Evolutionary conservation across 148 eudicot genomes (phyloP).

Genomic region (Pouteria glomerata): DNA sequence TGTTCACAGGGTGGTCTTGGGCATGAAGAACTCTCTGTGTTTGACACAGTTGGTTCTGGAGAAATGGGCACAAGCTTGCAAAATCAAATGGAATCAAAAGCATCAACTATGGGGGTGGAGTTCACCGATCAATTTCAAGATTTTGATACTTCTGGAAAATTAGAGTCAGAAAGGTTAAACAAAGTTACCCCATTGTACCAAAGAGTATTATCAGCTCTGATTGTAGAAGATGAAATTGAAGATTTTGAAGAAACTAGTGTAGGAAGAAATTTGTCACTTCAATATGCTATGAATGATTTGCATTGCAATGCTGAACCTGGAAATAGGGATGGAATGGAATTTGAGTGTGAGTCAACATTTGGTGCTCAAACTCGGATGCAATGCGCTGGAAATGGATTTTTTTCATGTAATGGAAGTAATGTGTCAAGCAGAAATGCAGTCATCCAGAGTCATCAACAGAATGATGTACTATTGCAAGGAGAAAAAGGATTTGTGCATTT

Average conservation of each 20-base stretch:
- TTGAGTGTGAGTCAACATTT: constrained; percentile 20
- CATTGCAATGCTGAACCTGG: constrained; percentile 13
- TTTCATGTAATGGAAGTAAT: constrained; percentile 54
- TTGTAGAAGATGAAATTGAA: constrained; percentile 71
- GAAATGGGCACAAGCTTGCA: constrained; percentile 29
- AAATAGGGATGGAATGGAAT: constrained; percentile 19
- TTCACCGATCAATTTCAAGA: constrained; percentile 38
- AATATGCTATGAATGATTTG: constrained; percentile 27
- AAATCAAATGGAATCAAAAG: constrained; percentile 31
- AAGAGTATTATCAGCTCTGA: constrained; percentile 88
- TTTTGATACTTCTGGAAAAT: constrained; percentile 35
- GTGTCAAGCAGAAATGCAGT: constrained; percentile 34
- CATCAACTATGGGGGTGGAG: constrained; percentile 32
- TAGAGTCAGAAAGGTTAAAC: constrained; percentile 33
- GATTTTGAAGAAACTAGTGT: constrained; percentile 47
- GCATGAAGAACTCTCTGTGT: constrained; percentile 27
- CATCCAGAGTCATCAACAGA: constrained; percentile 25
- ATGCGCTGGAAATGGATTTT: constrained; percentile 27
- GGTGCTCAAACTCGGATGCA: constrained; percentile 23
- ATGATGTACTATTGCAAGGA: constrained; percentile 40
- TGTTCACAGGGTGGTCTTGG: constrained; percentile 40
- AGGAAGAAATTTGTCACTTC: constrained; percentile 24
- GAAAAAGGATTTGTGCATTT: constrained; percentile 33
- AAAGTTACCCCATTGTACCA: constrained; percentile 53
- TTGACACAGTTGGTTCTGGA: constrained; percentile 27